phyloP scores from a whole-genome alignment of 345 rosid genomes.

The Euphorbia tirucalli region DNA sequence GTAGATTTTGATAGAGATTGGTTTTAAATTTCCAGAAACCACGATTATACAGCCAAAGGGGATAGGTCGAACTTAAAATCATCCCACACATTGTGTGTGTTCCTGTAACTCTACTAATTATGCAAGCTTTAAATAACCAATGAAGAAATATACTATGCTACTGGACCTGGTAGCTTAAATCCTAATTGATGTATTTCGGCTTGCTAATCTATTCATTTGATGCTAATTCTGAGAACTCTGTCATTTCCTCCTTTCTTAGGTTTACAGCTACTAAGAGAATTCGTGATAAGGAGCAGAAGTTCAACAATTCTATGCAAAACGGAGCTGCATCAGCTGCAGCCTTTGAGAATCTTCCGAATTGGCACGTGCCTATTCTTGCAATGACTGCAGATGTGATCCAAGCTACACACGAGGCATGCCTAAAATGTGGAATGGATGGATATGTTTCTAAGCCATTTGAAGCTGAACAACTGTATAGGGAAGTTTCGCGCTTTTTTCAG shows the following conservation, averaged over 20 bases:
- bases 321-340: conserved; percentile 38
- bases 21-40: too few species aligned
- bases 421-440: conserved; percentile 72
- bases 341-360: conserved; percentile 32
- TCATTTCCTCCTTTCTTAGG: conserved; percentile 33
- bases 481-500: conserved; percentile 68
- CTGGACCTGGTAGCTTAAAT: too few species aligned
- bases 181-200: too few species aligned
- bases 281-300: conserved; percentile 52
- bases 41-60: too few species aligned
- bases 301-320: conserved; percentile 32
- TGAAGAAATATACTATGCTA: too few species aligned
- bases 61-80: too few species aligned
- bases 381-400: conserved; percentile 98
- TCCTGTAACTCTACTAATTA: too few species aligned
- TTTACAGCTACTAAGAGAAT: conserved; percentile 77
- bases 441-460: conserved; percentile 95
- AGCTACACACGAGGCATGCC: conserved; percentile 75
- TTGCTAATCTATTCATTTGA: too few species aligned
- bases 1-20: too few species aligned
- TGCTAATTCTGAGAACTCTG: conserved; percentile 1
- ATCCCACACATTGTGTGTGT: too few species aligned
- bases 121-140: too few species aligned
- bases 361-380: conserved; percentile 76
- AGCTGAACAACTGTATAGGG: conserved; percentile 73